phyloP scores from a whole-genome alignment of 345 rosid genomes.

The Melaleuca alternifolia region DNA sequence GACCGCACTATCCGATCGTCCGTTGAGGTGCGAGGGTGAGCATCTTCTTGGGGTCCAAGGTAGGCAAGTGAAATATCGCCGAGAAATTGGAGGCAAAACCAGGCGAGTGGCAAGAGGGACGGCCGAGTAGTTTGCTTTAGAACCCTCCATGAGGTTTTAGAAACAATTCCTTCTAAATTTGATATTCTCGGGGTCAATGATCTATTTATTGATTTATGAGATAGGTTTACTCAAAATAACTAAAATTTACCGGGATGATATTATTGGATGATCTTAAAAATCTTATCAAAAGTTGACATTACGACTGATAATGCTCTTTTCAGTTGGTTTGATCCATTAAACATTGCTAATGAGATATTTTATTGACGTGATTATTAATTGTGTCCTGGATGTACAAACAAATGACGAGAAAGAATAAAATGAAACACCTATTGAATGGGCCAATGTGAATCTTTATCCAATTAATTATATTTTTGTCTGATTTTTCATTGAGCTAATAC shows the following conservation, averaged over 20 bases:
- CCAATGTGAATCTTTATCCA: background rate
- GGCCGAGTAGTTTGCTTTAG: background rate
- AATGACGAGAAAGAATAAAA: background rate
- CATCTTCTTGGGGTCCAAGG: background rate
- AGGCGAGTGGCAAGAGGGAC: background rate
- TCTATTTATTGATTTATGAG: background rate
- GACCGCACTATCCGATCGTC: background rate
- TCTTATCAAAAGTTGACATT: background rate
- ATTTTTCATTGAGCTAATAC: background rate
- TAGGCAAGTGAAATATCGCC: background rate
- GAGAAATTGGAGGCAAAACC: background rate
- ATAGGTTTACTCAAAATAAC: background rate
- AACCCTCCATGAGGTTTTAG: too few species aligned
- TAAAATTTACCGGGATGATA: background rate
- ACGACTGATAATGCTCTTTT: accelerated
- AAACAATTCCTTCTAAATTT: background rate
- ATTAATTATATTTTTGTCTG: background rate
- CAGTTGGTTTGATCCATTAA: accelerated
- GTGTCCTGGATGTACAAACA: background rate
- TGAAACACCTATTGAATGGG: background rate
- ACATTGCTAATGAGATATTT: accelerated
- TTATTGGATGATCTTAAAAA: background rate
- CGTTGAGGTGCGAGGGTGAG: background rate
- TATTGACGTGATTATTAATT: background rate
- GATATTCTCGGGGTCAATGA: background rate